Evolutionary conservation across 139 green algal species (phyloP).

Genomic region (Limnomonas spitsbergensis): DNA sequence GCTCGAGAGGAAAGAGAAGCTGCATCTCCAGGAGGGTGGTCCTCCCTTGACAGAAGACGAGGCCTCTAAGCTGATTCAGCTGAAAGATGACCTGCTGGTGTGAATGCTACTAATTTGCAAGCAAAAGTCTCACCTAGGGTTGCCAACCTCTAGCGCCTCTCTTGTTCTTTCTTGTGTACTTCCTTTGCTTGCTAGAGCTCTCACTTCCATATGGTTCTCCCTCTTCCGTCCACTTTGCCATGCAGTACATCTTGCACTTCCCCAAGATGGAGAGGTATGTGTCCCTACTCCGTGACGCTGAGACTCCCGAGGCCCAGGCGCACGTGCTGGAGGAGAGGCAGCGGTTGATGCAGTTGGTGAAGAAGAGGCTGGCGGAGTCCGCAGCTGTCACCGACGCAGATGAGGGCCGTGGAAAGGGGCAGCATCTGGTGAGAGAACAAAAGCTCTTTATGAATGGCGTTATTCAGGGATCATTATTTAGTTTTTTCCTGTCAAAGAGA

Average conservation of each 20-base stretch:
- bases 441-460: background rate
- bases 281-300: constrained; percentile 56
- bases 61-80: constrained; percentile 26
- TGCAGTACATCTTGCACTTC: constrained; percentile 81
- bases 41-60: constrained; percentile 7
- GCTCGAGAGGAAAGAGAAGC: constrained; percentile 31
- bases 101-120: too few species aligned
- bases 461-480: background rate
- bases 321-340: constrained; percentile 51
- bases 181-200: too few species aligned
- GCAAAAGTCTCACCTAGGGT: too few species aligned
- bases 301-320: constrained; percentile 51
- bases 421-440: background rate
- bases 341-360: constrained; percentile 49
- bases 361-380: constrained; percentile 39
- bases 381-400: constrained; percentile 72
- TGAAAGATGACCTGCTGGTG: constrained; percentile 61
- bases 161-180: too few species aligned
- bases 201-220: too few species aligned
- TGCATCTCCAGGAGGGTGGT: background rate
- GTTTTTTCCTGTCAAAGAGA: background rate
- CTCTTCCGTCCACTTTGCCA: too few species aligned
- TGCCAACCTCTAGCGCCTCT: too few species aligned
- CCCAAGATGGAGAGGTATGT: constrained; percentile 85
- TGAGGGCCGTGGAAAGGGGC: constrained; percentile 45